A percentile compares a stretch with the other conserved stretches of the same genome.
Conservation (phyloP, 73 alveolate genomes). For the Paraurostyla sp. region DNA sequence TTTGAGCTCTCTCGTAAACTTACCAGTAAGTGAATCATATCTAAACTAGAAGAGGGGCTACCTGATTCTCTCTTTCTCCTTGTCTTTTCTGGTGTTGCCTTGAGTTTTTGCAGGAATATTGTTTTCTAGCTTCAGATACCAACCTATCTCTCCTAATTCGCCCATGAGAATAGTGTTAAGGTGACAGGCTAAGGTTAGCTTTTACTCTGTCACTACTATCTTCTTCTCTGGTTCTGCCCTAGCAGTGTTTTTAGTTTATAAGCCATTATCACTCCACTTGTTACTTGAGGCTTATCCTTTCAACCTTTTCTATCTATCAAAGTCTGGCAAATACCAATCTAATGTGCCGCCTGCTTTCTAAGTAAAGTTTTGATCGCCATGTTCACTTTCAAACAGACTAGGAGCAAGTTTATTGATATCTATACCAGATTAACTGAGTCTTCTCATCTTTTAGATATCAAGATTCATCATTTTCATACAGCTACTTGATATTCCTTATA, state of each 20-base stretch:
- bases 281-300: neutral
- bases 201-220: neutral
- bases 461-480: slow-evolving; percentile 45
- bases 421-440: slow-evolving; percentile 22
- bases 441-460: slow-evolving; percentile 47
- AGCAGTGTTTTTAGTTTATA: neutral
- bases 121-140: slow-evolving; percentile 55
- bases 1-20: slow-evolving; percentile 47
- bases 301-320: neutral
- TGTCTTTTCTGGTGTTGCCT: slow-evolving; percentile 6
- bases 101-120: neutral
- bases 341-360: slow-evolving; percentile 38
- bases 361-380: slow-evolving; percentile 14
- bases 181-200: slow-evolving; percentile 40
- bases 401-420: slow-evolving; percentile 62
- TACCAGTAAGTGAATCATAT: slow-evolving; percentile 17
- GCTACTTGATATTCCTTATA: slow-evolving; percentile 51
- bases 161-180: slow-evolving; percentile 37
- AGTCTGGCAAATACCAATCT: slow-evolving; percentile 58
- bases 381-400: slow-evolving; percentile 44
- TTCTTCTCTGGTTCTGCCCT: slow-evolving; percentile 14
- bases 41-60: slow-evolving; percentile 58
- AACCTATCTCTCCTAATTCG: slow-evolving; percentile 61
- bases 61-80: slow-evolving; percentile 50
- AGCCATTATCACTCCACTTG: slow-evolving; percentile 35